Evolutionary conservation across 2,329 filamentous ascomycete species (phyloP).

Genomic region (Ophiostoma fasciatum): DNA sequence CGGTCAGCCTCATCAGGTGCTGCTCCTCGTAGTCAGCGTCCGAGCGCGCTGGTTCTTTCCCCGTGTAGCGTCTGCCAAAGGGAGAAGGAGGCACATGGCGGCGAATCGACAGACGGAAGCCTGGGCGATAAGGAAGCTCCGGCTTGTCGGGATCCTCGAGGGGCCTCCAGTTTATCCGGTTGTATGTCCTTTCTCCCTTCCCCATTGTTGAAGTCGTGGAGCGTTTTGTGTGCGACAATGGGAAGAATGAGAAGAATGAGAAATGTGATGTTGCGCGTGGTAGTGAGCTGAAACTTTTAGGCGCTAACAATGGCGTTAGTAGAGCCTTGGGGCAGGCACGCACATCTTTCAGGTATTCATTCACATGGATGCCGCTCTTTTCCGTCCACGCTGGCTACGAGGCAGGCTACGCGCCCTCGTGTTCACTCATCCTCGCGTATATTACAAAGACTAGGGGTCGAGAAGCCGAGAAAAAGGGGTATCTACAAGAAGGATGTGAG

Average conservation of each 20-base stretch:
- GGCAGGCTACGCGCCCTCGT: no score
- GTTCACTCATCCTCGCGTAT: no score
- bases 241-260: not conserved
- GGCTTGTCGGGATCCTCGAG: conserved; percentile 1
- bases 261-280: no score
- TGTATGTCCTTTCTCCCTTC: not conserved
- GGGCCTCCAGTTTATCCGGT: not conserved
- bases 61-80: not conserved
- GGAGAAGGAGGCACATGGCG: conserved; percentile 1
- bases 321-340: no score
- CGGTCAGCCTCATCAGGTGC: not conserved
- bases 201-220: not conserved
- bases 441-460: no score
- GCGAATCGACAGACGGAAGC: not conserved
- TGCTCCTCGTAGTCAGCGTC: not conserved
- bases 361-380: no score
- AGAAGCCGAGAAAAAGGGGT: no score
- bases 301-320: no score
- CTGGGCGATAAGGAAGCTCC: conserved; percentile 1
- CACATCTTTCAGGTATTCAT: no score
- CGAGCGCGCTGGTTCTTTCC: not conserved
- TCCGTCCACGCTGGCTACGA: no score
- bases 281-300: no score
- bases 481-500: no score
- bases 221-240: not conserved